Base-by-base conservation (phyloP, 306 rosid genomes). In the Carpinus fangiana region DNA sequence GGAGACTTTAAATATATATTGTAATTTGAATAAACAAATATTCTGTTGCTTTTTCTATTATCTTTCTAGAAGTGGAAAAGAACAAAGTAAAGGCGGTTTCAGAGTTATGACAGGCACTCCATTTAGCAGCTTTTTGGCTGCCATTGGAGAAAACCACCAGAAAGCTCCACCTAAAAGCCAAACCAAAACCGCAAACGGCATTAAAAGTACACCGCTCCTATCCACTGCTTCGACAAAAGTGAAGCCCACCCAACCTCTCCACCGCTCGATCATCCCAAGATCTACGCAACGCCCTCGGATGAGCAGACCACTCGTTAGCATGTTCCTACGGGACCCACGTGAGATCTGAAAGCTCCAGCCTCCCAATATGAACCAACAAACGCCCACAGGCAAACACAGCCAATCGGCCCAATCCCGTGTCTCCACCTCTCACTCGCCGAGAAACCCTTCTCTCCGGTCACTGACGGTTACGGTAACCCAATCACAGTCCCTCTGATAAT, bases 401-500 rank as follows among this genome's bases (percentile, higher is more conserved):
- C 61, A 64, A 23, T 23, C 26, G 26, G 26, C 26, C 1, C 26
- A 23, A 75, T 78, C 74, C 3, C 70, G 21, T 12, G 56, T 73
- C 72, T 73, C 86, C 84, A 62, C 57, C 12, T 38, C 66, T 10
- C 72, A 8, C 73, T 38, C 21, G 73, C 59, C 80, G 65, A 81
- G 61, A 31, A 34, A 38, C 52, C 3, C n/a, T 10, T 45, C 20
- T 34, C 78, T 56, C 81, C 79, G 79, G 50, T 74, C 53, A 12
- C 79, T 26, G 65, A 57, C 65, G 52, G 43, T 56, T 4, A 21
- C 14, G 52, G 14, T 48, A 12, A 12, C 11, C 52, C 52, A 48
- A 11, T 48, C 52, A 48, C 0, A 48, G 12, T 48, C 52, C 52
- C 1, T 48, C 14, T 12, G 14, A 11, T 2, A 48, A 12, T 11